Evolutionary conservation across 176 grass and related monocot species (phyloP), one percentile per base, ranked within the genome.

Genomic region (Calamus simplicifolius): DNA sequence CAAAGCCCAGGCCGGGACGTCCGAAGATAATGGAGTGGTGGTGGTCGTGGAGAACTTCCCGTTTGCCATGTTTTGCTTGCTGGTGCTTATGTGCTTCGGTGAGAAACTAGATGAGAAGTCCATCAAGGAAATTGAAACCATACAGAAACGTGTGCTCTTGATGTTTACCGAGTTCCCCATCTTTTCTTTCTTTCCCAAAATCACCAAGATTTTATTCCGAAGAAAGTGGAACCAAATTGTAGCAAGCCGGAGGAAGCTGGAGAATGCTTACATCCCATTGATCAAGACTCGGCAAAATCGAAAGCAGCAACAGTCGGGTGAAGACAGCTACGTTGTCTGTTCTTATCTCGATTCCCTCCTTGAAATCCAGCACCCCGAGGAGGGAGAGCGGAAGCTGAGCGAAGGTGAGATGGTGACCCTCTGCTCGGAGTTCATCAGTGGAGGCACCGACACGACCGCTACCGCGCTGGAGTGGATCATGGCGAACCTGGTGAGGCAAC

Each of bases 381-480:
- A 86, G 19, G 50, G 51, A 26, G 78, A 49, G 30, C 55, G 82
- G 5, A 23, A 29, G 15, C 83, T 87, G 3, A 59, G 52, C 2
- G 53, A 87, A 50, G 38, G 5, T 3, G 73, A 92, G 69, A 16
- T 69, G 19, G 54, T 80, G 5, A 52, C 7, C 69, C 72, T 92
- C 25, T 92, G 83, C 69, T 75, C 65, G 4, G 88, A 92, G 69
- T 80, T 83, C 69, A 14, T 86, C 4, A 92, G 49, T 55, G 83
- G 5, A 16, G 73, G 71, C 5, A 77, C 73, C 25, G 73, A 92
- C 66, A 63, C 69, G 2, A 83, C 79, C 16, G 54, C 58, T 18
- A 86, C 73, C 1, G 30, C 66, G 52, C 54, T 91, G 28, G 73
- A 91, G 75, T 91, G 87, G 87, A 74, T 86, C 82, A 82, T 91